Evolutionary conservation across 2,329 filamentous ascomycete species (phyloP).

Genomic region (Lizonia empirigonia): DNA sequence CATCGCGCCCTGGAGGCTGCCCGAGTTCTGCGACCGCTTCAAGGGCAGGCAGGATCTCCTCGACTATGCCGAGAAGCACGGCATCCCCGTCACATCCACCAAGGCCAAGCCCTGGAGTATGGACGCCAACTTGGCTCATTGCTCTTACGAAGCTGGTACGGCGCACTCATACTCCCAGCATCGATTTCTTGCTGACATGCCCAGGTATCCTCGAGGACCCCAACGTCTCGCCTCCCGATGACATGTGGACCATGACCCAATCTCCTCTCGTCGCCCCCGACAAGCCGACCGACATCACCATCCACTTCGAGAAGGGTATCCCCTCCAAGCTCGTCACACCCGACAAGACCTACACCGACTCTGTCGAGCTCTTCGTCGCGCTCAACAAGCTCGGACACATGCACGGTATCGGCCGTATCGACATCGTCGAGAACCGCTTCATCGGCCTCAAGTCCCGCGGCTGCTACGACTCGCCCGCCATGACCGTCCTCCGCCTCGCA

Average conservation of each 20-base stretch:
- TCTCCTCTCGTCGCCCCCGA: constrained; percentile 74
- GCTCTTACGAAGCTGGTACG: constrained; percentile 75
- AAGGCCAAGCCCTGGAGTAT: constrained; percentile 64
- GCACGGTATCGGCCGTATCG: constrained; percentile 78
- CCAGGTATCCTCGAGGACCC: constrained; percentile 67
- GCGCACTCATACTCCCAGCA: rapidly evolving
- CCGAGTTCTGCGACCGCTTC: constrained; percentile 73
- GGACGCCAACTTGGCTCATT: constrained; percentile 76
- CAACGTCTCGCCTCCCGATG: constrained; percentile 68
- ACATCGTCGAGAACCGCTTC: constrained; percentile 83
- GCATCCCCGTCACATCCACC: constrained; percentile 74
- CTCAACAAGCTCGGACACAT: constrained; percentile 73
- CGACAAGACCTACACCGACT: constrained; percentile 67
- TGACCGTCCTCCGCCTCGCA: constrained; percentile 58
- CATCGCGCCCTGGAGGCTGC: constrained; percentile 76
- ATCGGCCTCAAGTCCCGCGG: constrained; percentile 80
- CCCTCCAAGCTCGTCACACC: constrained; percentile 68
- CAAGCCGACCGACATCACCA: constrained; percentile 71
- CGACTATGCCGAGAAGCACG: constrained; percentile 69
- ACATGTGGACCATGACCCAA: constrained; percentile 79
- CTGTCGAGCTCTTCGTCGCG: constrained; percentile 73
- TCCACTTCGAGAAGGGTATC: constrained; percentile 76
- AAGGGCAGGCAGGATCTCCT: constrained; percentile 74
- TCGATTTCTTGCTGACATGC: background rate
- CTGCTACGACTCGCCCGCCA: constrained; percentile 69